phyloP scores from a whole-genome alignment of 192 early-diverging fungal genomes.

The Irineochytrium annulatum region DNA sequence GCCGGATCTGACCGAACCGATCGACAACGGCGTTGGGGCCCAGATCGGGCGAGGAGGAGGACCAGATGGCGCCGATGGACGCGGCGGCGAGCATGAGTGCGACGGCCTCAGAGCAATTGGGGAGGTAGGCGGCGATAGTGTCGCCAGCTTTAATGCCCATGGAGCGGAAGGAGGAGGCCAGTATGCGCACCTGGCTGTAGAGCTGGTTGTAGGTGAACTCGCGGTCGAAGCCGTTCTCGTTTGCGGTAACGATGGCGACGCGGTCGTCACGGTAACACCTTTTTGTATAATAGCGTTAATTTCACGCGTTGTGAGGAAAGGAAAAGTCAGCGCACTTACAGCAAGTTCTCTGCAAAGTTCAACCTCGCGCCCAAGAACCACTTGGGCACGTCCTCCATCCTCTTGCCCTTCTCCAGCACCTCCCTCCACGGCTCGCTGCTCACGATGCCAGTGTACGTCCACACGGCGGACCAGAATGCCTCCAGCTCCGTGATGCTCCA shows the following conservation, averaged over 20 bases:
- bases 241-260: conserved; percentile 41
- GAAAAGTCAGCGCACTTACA: conserved; percentile 8
- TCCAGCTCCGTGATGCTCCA: conserved; percentile 77
- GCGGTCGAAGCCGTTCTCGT: conserved; percentile 27
- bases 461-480: conserved; percentile 84
- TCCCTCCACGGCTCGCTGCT: conserved; percentile 34
- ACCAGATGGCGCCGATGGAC: conserved; percentile 78
- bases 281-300: background rate
- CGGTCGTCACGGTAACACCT: conserved; percentile 21
- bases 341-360: conserved; percentile 90
- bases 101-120: conserved; percentile 82
- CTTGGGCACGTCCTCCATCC: conserved; percentile 83
- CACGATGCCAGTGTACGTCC: conserved; percentile 69
- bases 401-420: conserved; percentile 65
- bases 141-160: conserved; percentile 75
- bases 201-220: conserved; percentile 69
- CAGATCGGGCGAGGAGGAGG: conserved; percentile 92
- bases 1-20: conserved; percentile 86
- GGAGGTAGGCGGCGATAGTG: conserved; percentile 82
- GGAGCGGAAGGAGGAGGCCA: conserved; percentile 67
- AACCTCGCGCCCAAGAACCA: conserved; percentile 85
- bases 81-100: conserved; percentile 70
- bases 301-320: background rate
- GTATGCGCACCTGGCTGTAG: conserved; percentile 61
- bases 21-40: conserved; percentile 88